These are phyloP conservation scores for Punica granatum DNA, from an alignment of 345 rosid genomes.

Conservation along the genomic window DNA sequence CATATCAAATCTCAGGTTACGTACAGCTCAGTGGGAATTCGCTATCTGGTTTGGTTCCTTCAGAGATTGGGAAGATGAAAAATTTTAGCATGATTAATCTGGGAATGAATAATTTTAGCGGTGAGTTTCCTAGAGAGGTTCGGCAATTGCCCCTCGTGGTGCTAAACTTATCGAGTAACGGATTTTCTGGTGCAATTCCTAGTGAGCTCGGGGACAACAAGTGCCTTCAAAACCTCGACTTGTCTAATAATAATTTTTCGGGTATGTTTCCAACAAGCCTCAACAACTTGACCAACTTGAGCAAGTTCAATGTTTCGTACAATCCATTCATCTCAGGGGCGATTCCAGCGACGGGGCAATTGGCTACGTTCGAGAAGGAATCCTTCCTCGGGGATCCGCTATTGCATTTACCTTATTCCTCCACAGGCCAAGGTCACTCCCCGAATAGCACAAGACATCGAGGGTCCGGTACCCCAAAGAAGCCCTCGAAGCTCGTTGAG, in stretches of 20 bases:
- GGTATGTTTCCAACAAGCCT: slow-evolving; percentile 64
- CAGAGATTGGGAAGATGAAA: slow-evolving; percentile 47
- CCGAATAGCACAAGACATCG: background rate
- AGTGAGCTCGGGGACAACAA: slow-evolving; percentile 46
- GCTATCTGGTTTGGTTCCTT: slow-evolving; percentile 61
- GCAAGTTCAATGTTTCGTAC: slow-evolving; percentile 79
- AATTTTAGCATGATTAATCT: slow-evolving; percentile 64
- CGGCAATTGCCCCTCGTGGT: slow-evolving; percentile 62
- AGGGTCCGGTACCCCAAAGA: slow-evolving; percentile 11
- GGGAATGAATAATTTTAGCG: slow-evolving; percentile 49
- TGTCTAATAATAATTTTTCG: slow-evolving; percentile 78
- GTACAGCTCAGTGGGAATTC: slow-evolving; percentile 69
- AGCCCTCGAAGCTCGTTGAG: slow-evolving; percentile 19
- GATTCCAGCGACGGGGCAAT: slow-evolving; percentile 67
- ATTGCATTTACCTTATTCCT: slow-evolving; percentile 44
- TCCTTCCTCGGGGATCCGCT: slow-evolving; percentile 75
- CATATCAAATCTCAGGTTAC: slow-evolving; percentile 57
- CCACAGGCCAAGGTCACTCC: slow-evolving; percentile 16
- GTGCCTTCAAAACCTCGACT: slow-evolving; percentile 73
- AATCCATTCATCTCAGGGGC: slow-evolving; percentile 63
- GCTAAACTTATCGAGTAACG: slow-evolving; percentile 55
- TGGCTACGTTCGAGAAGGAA: slow-evolving; percentile 60
- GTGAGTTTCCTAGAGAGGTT: slow-evolving; percentile 52
- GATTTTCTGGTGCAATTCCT: slow-evolving; percentile 64
- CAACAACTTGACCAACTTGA: slow-evolving; percentile 46